A percentile compares a stretch with the other conserved stretches of the same genome.
Conservation (phyloP, 1,284 basidiomycete species). For the Trametes polyzona region DNA sequence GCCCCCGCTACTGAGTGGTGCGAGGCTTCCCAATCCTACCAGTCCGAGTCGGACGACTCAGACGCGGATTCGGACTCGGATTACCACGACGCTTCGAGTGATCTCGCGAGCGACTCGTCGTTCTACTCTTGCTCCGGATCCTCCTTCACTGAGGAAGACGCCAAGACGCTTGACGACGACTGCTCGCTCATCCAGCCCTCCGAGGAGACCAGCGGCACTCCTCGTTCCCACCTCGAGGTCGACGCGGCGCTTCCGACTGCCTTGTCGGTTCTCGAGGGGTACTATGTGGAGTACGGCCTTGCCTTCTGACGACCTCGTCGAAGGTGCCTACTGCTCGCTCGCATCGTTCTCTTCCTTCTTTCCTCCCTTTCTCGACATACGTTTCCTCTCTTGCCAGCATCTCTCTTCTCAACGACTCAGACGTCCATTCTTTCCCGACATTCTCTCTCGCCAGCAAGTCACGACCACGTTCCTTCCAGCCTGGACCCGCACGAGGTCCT, state of each 20-base stretch:
- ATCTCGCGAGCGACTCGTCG: background rate
- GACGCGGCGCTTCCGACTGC: background rate
- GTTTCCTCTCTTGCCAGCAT: too few species aligned
- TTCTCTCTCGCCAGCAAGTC: too few species aligned
- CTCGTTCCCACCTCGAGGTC: background rate
- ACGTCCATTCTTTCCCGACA: too few species aligned
- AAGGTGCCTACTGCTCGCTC: too few species aligned
- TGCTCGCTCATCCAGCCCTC: too few species aligned
- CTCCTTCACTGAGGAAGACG: background rate
- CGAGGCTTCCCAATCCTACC: background rate
- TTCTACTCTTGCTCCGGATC: background rate
- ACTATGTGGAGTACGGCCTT: background rate
- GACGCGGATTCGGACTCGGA: background rate
- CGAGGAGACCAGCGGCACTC: too few species aligned
- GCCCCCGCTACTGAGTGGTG: background rate
- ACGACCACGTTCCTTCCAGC: too few species aligned
- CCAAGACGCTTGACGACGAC: background rate
- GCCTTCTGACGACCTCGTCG: background rate
- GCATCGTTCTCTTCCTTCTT: too few species aligned
- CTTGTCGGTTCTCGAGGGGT: background rate
- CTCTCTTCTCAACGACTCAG: too few species aligned
- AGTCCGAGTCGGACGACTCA: background rate
- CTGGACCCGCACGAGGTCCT: too few species aligned
- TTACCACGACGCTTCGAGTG: background rate
- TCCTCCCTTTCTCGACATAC: too few species aligned